phyloP scores from a whole-genome alignment of 306 rosid genomes.

The Malus orientalis region DNA sequence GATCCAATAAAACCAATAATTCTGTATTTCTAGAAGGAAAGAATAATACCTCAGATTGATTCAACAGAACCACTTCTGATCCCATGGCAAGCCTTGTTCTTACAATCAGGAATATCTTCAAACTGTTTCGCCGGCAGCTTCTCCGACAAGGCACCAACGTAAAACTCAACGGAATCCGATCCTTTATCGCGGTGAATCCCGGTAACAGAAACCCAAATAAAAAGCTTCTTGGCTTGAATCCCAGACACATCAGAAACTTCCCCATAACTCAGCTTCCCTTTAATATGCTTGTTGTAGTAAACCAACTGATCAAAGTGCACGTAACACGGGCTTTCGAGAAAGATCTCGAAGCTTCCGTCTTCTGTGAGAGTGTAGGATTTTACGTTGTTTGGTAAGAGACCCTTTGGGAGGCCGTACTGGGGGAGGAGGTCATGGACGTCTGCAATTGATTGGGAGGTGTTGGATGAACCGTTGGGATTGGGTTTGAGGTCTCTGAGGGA shows the following conservation, averaged over 20 bases:
- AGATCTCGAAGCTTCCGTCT: slow-evolving; percentile 40
- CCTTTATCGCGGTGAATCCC: slow-evolving; percentile 33
- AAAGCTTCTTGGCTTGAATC: slow-evolving; percentile 56
- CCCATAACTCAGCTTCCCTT: slow-evolving; percentile 43
- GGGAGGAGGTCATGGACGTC: slow-evolving; percentile 65
- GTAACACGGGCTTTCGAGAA: slow-evolving; percentile 48
- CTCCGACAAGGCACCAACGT: slow-evolving; percentile 57
- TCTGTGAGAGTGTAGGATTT: slow-evolving; percentile 49
- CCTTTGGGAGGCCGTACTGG: slow-evolving; percentile 58
- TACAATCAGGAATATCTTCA: slow-evolving; percentile 36
- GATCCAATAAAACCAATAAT: neutral
- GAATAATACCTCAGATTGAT: slow-evolving; percentile 22
- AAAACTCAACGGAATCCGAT: slow-evolving; percentile 37
- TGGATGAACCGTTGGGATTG: slow-evolving; percentile 1
- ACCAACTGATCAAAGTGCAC: slow-evolving; percentile 43
- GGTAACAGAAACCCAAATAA: slow-evolving; percentile 57
- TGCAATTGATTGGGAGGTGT: neutral
- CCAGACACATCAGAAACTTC: slow-evolving; percentile 52
- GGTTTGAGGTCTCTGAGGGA: slow-evolving; percentile 12
- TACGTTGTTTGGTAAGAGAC: slow-evolving; percentile 63
- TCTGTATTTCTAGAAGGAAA: neutral
- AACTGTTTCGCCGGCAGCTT: slow-evolving; percentile 40
- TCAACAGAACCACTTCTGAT: neutral
- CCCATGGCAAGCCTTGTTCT: slow-evolving; percentile 14
- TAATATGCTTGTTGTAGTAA: slow-evolving; percentile 39